Percentiles rank a stretch among this genome's conserved stretches.
Evolutionary conservation across 495 filamentous ascomycete species (phyloP).

Genomic region (Hypomontagnella submonticulosa): DNA sequence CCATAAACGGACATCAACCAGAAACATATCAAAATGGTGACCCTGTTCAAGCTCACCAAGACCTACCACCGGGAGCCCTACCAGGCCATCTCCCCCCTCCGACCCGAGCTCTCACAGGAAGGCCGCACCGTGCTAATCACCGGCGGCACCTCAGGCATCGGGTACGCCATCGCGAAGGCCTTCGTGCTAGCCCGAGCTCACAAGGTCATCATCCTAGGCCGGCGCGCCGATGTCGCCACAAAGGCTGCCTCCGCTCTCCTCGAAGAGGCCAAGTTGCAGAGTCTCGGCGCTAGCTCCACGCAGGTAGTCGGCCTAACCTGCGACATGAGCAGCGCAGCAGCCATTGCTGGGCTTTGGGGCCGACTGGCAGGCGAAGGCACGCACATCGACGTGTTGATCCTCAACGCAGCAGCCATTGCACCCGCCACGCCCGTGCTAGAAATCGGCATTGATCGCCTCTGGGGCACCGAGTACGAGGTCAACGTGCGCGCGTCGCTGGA

Average conservation of each 20-base stretch:
- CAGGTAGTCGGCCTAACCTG: constrained; percentile 32
- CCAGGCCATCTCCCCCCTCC: constrained; percentile 52
- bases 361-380: constrained; percentile 43
- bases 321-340: constrained; percentile 44
- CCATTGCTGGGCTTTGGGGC: constrained; percentile 50
- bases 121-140: constrained; percentile 63
- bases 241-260: constrained; percentile 22
- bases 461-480: constrained; percentile 43
- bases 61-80: constrained; percentile 51
- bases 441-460: constrained; percentile 42
- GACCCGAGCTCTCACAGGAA: constrained; percentile 57
- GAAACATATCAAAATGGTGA: constrained; percentile 1
- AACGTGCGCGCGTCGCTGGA: constrained; percentile 53
- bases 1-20: neutral
- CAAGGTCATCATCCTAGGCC: constrained; percentile 45
- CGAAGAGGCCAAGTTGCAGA: constrained; percentile 7
- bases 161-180: constrained; percentile 46
- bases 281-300: constrained; percentile 14
- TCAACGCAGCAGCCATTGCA: constrained; percentile 48
- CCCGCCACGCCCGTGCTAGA: constrained; percentile 38
- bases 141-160: constrained; percentile 53
- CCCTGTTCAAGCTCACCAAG: constrained; percentile 25
- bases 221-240: constrained; percentile 32
- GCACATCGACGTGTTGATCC: constrained; percentile 54
- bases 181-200: constrained; percentile 48